Conservation (phyloP, 768 basidiomycete genomes). For the Botryobasidium botryosum region DNA sequence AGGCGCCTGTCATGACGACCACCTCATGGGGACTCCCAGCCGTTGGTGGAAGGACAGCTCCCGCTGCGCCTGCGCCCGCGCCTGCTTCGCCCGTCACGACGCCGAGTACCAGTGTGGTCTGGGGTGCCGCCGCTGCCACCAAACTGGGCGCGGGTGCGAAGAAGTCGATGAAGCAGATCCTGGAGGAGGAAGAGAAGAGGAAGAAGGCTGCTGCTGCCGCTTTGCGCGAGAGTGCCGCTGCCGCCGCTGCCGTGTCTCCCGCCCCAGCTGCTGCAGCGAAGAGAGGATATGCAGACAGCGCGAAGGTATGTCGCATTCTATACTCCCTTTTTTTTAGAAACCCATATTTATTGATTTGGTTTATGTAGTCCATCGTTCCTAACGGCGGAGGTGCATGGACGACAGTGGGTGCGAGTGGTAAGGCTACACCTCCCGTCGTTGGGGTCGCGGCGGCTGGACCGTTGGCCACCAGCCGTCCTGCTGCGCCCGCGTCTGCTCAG, state of each 20-base stretch:
- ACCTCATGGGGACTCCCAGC: slow-evolving; percentile 79
- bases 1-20: slow-evolving; percentile 27
- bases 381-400: slow-evolving; percentile 44
- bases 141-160: too few relatives aligned
- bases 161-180: slow-evolving; percentile 97
- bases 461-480: slow-evolving; percentile 16
- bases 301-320: slow-evolving; percentile 26
- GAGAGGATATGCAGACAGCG: slow-evolving; percentile 64
- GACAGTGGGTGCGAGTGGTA: slow-evolving; percentile 70
- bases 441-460: slow-evolving; percentile 20
- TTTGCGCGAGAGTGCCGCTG: slow-evolving; percentile 26
- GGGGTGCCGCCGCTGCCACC: slow-evolving; percentile 42
- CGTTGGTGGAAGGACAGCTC: slow-evolving; percentile 32
- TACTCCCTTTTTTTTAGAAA: background rate
- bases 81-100: slow-evolving; percentile 15
- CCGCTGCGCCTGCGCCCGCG: slow-evolving; percentile 19
- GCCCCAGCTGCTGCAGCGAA: slow-evolving; percentile 33
- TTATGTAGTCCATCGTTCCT: background rate
- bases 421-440: slow-evolving; percentile 22
- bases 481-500: slow-evolving; percentile 20
- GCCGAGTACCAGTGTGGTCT: slow-evolving; percentile 34
- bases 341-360: background rate
- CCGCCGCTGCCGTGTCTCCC: slow-evolving; percentile 11
- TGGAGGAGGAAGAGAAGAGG: slow-evolving; percentile 86
- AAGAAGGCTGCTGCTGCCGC: slow-evolving; percentile 39